A percentile compares a stretch with the other conserved stretches of the same genome.
phyloP scores from a whole-genome alignment of 306 rosid genomes.

The Senna tora region DNA sequence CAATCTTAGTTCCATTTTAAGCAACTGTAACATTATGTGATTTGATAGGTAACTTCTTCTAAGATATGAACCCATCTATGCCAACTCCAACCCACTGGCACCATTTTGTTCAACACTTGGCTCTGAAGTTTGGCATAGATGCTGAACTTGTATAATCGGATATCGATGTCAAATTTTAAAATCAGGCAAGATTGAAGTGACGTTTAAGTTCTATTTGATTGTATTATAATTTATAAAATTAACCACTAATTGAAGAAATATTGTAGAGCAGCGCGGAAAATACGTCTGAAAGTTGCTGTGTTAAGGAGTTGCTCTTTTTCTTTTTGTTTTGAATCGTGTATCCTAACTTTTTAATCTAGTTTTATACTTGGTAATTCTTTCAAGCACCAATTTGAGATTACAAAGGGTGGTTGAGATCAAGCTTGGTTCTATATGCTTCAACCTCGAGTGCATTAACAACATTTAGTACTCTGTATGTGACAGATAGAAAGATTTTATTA shows the following conservation, averaged over 20 bases:
- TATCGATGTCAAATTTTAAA: neutral
- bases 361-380: neutral
- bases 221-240: neutral
- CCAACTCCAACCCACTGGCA: neutral
- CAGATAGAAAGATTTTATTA: neutral
- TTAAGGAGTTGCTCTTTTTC: neutral
- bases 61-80: neutral
- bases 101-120: neutral
- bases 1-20: neutral
- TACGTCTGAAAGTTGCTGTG: neutral
- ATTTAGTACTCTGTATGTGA: neutral
- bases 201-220: neutral
- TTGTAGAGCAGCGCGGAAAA: neutral
- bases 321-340: neutral
- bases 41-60: neutral
- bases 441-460: neutral
- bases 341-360: neutral
- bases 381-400: neutral
- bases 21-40: too few relatives aligned
- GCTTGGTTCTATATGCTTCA: neutral
- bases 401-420: neutral
- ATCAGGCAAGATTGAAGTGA: neutral
- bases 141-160: neutral
- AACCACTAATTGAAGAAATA: neutral
- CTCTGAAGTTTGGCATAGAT: neutral